Evolutionary conservation across 169 alveolate genomes (phyloP), one percentile per base, ranked within the genome.

Genomic region (Eimeria mitis): DNA sequence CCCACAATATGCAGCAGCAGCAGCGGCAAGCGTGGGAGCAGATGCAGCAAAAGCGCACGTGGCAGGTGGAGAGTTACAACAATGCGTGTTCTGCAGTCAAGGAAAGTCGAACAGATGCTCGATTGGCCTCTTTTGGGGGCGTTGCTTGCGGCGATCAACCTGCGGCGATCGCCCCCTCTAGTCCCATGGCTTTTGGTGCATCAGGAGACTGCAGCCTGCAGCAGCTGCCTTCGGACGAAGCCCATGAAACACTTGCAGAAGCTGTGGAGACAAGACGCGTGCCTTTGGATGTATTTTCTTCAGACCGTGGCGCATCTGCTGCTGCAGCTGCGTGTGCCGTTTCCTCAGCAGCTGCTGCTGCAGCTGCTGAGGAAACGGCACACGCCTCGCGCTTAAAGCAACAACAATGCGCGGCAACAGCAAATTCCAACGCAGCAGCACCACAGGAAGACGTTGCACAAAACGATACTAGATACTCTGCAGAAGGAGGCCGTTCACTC

Each of bases 11-110:
- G 73, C 73, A 52, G 73, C 73, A 79, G 75, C 90, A 49, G n/a
- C 71, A 83, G 34, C 76, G 56, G 42, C 47, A n/a, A 8, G 21
- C 13, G 76, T 21, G 44, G 61, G 56, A 84, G 47, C 91, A 61
- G 75, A 42, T 40, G n/a, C 91, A 84, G 56, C 91, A 56, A 70
- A 42, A 31, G 63, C 91, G 59, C 44, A 54, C 16, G 71, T 37
- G 91, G 65, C 78, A 40, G 5, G 31, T 61, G 37, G 44, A 84
- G 40, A 61, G 47, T 2, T 84, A 28, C 78, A 28, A 37, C 40
- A 19, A n/a, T n/a, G 47, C 23, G 25, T 37, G 6, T 34, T 56
- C 78, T 56, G 47, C 91, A 23, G 76, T 76, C 14, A 56, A 56
- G 25, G 90, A 56, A 34, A 61, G 23, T 44, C 79, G 9, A 21